phyloP scores from a whole-genome alignment of 305 asterid genomes.

The Petunia hybrid region DNA sequence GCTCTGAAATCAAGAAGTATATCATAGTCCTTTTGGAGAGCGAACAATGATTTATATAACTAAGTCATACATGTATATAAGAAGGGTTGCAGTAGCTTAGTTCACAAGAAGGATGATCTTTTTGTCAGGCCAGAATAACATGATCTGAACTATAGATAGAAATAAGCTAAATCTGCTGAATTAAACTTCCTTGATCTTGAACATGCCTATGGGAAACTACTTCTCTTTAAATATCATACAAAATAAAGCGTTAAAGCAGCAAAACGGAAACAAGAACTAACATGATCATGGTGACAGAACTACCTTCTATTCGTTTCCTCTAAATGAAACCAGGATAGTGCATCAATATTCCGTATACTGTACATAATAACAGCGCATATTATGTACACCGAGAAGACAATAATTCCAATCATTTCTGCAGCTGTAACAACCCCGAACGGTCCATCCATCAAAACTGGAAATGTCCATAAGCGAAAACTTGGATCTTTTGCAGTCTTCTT shows the following conservation, averaged over 20 bases:
- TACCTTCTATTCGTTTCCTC: conserved; percentile 55
- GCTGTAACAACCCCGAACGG: conserved; percentile 96
- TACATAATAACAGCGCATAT: conserved; percentile 63
- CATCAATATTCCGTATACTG: conserved; percentile 44
- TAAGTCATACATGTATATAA: neutral
- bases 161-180: neutral
- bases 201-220: neutral
- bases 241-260: neutral
- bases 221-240: neutral
- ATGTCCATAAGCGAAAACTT: conserved; percentile 77
- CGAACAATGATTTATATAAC: neutral
- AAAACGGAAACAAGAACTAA: neutral
- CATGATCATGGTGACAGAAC: neutral
- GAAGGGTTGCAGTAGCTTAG: neutral
- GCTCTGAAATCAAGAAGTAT: too few relatives aligned
- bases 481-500: conserved; percentile 47
- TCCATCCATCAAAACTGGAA: conserved; percentile 80
- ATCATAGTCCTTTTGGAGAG: neutral
- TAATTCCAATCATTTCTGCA: conserved; percentile 74
- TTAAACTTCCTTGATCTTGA: neutral
- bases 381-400: conserved; percentile 52
- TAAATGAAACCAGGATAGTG: conserved; percentile 42
- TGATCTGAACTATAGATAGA: neutral
- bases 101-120: neutral
- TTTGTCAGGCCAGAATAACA: neutral